Evolutionary conservation across 2,329 filamentous ascomycete genomes (phyloP).

Genomic region (Dothiorella sarmentorum): DNA sequence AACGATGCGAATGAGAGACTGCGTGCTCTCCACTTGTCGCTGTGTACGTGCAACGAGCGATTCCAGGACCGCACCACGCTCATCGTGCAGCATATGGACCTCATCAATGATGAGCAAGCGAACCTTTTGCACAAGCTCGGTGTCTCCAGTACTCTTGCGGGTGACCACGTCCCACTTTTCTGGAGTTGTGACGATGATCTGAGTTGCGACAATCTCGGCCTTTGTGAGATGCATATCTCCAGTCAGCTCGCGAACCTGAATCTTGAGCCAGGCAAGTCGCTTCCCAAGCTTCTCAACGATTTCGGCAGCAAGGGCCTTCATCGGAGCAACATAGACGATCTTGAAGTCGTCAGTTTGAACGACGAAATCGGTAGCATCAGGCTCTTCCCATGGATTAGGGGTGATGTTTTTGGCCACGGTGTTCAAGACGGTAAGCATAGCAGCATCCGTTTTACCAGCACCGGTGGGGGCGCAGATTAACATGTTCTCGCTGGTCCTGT

Average conservation of each 20-base stretch:
- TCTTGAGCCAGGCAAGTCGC: slow-evolving; percentile 86
- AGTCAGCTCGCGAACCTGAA: slow-evolving; percentile 89
- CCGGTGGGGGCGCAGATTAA: slow-evolving; percentile 96
- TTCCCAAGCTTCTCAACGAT: slow-evolving; percentile 93
- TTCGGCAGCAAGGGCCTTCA: slow-evolving; percentile 97
- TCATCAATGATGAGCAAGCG: slow-evolving; percentile 95
- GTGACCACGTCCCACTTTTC: slow-evolving; percentile 99
- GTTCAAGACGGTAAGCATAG: slow-evolving; percentile 93
- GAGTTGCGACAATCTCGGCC: slow-evolving; percentile 88
- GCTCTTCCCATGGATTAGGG: slow-evolving; percentile 75
- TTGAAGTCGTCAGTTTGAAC: slow-evolving; percentile 91
- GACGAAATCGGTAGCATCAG: slow-evolving; percentile 70
- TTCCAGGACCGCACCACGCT: slow-evolving; percentile 91
- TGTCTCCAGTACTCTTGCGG: slow-evolving; percentile 93
- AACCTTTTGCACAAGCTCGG: slow-evolving; percentile 95
- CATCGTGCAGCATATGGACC: slow-evolving; percentile 98
- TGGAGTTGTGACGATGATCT: slow-evolving; percentile 97
- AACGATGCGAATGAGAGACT: slow-evolving; percentile 93
- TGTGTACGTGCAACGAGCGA: slow-evolving; percentile 93
- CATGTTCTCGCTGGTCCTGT: slow-evolving; percentile 97
- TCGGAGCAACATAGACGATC: slow-evolving; percentile 96
- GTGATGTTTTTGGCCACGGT: slow-evolving; percentile 80
- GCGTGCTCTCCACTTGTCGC: slow-evolving; percentile 94
- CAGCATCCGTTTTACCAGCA: slow-evolving; percentile 97
- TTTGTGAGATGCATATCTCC: slow-evolving; percentile 99